Conservation (phyloP, 345 rosid species). For the Garcia nutans region DNA sequence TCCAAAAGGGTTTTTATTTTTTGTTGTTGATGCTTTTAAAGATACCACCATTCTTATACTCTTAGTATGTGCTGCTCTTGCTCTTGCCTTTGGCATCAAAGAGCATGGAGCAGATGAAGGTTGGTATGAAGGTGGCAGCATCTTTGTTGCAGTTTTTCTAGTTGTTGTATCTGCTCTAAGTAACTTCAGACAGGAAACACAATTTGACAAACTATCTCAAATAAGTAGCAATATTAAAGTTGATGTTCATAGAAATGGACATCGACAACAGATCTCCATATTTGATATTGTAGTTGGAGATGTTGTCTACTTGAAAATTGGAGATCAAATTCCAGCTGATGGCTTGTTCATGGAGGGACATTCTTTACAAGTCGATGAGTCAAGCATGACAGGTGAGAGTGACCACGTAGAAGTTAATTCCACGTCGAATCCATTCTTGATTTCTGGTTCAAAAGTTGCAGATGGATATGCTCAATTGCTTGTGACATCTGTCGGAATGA, state of each 20-base stretch:
- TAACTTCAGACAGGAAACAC: conserved; percentile 31
- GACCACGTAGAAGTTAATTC: conserved; percentile 24
- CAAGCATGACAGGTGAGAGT: conserved; percentile 38
- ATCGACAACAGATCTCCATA: conserved; percentile 24
- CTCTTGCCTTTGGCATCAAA: conserved; percentile 31
- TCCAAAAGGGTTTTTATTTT: conserved; percentile 53
- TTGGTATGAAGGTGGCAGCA: conserved; percentile 38
- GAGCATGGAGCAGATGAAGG: conserved; percentile 27
- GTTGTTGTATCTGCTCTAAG: conserved; percentile 33
- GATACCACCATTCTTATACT: conserved; percentile 52
- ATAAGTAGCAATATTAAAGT: conserved; percentile 22
- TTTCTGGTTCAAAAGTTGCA: conserved; percentile 33
- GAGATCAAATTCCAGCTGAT: conserved; percentile 35
- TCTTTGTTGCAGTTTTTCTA: conserved; percentile 30
- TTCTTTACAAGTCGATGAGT: conserved; percentile 30
- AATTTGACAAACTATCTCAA: conserved; percentile 26
- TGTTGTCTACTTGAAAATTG: conserved; percentile 30
- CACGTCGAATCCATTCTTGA: conserved; percentile 27
- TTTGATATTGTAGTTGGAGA: conserved; percentile 35
- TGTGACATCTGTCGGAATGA: conserved; percentile 35
- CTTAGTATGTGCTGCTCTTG: conserved; percentile 27
- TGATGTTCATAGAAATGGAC: conserved; percentile 23
- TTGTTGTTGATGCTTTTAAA: conserved; percentile 56
- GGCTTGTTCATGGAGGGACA: conserved; percentile 31
- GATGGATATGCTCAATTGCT: conserved; percentile 31